These are phyloP conservation scores for Colletotrichum sp. DNA, from an alignment of 2,329 filamentous ascomycete species.

Conservation along the genomic window DNA sequence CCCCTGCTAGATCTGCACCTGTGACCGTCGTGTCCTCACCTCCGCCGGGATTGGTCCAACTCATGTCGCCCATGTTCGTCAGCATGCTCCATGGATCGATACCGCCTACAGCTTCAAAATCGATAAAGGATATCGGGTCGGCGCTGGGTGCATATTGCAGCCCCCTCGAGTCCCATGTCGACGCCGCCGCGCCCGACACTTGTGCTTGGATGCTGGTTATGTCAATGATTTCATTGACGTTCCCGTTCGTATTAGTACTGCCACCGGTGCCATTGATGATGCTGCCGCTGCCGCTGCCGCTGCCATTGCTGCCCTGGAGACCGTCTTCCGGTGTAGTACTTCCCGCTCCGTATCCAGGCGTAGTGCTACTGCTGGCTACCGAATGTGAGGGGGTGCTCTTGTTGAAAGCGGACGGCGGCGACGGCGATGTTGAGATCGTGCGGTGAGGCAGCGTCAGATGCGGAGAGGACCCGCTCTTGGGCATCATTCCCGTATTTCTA, in stretches of 20 bases:
- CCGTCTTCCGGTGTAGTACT: background rate
- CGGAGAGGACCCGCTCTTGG: background rate
- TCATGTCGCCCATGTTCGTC: conserved; percentile 5
- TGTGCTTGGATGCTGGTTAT: conserved; percentile 14
- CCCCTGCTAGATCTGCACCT: background rate
- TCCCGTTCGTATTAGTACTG: background rate
- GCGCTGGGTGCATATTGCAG: conserved; percentile 17
- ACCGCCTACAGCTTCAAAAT: background rate
- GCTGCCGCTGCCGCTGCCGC: background rate
- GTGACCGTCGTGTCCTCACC: background rate
- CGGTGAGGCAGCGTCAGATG: conserved; percentile 11
- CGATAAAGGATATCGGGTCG: conserved; percentile 4
- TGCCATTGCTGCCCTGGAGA: background rate
- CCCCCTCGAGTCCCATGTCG: conserved; percentile 13
- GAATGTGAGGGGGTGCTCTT: conserved; percentile 13
- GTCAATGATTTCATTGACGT: background rate
- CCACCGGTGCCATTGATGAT: background rate
- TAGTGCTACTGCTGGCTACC: background rate
- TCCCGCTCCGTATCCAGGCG: background rate
- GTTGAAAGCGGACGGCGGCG: background rate
- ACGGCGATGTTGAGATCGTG: background rate
- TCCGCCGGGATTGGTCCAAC: background rate
- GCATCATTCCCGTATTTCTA: background rate
- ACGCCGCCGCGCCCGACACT: background rate
- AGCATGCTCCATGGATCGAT: conserved; percentile 18